Percentiles rank a stretch among this genome's conserved stretches.
Conservation (phyloP, 108 stramenopile species). For the Parietichytrium sp. region DNA sequence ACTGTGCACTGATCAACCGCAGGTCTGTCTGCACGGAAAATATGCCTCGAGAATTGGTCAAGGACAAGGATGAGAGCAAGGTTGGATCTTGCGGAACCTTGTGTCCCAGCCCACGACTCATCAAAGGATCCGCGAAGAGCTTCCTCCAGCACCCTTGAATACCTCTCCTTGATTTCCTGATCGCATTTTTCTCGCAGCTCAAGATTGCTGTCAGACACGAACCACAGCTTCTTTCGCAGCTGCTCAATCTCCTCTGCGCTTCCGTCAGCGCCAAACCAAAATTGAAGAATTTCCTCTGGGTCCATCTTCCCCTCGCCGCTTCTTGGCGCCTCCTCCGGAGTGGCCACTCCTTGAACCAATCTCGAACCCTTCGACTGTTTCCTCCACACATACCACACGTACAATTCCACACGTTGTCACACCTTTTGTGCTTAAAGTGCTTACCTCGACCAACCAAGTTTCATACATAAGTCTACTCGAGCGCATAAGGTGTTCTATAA, state of each 20-base stretch:
- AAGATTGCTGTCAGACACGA: neutral
- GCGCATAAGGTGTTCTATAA: too few species aligned
- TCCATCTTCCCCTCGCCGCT: too few species aligned
- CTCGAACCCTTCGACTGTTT: too few species aligned
- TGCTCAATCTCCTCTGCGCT: neutral
- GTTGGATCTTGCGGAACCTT: constrained; percentile 30
- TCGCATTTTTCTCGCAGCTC: neutral
- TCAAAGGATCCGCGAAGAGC: constrained; percentile 31
- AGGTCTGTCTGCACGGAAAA: constrained; percentile 42
- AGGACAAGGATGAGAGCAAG: constrained; percentile 56
- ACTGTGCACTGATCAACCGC: neutral
- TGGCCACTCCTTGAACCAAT: too few species aligned
- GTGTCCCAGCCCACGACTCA: constrained; percentile 36
- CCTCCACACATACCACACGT: too few species aligned
- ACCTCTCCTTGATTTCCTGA: neutral
- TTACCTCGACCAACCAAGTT: too few species aligned
- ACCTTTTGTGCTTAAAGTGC: too few species aligned
- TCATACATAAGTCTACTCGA: too few species aligned
- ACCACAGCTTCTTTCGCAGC: neutral
- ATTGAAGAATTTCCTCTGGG: neutral
- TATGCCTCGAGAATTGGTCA: constrained; percentile 59
- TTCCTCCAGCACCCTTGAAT: constrained; percentile 1
- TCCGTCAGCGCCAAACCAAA: neutral
- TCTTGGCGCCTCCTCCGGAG: too few species aligned
- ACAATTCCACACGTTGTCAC: too few species aligned